Base-by-base conservation (phyloP, 352 stramenopile genomes). In the Globisporangium orthogonon region DNA sequence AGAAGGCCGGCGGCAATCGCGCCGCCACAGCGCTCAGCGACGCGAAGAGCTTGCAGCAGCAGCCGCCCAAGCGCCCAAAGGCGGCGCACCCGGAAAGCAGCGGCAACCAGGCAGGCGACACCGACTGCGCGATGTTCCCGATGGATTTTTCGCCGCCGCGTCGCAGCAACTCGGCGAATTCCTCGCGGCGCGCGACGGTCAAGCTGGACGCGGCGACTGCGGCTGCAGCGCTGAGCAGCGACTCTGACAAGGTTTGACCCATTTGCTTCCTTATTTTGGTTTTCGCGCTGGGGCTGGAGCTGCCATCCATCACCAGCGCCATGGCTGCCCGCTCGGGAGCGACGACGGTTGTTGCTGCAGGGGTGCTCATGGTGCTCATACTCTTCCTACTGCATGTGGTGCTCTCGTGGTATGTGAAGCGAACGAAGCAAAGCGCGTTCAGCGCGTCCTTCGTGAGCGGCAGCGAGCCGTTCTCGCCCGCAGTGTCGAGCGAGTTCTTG, bases 401-500 rank as follows among this genome's bases (percentile, higher is more conserved):
- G 35, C 55, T 52, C 30, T 29, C 10, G 15, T 43, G 30, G 49
- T 43, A 35, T 4, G 2, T 23, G n/a, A 3, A 41, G 31, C 37
- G 50, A 35, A 68, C 47, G 35, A 57, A 50, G 29, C 49, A 45
- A 4, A 62, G 63, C 11, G 41, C 33, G 17, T 41, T 64, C 17
- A 66, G 72, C 39, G 64, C 57, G 14, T 72, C 70, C 30, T 67
- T 62, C 30, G 49, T 53, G 48, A 56, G 50, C 13, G 54, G 57
- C 33, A 73, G 57, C 23, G 63, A 75, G 35, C 59, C 52, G 41
- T 74, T 65, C 43, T 77, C 70, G 14, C 51, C 70, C 4, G 48
- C 67, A 9, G 56, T 61, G n/a, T 84, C 72, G 3, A 74, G 79
- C 47, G 56, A 82, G 39, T 91, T 89, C 61, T 55, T 91, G 0